Evolutionary conservation across 1,139 yeast genomes (phyloP).

Genomic region (Tardiomyces blankii): DNA sequence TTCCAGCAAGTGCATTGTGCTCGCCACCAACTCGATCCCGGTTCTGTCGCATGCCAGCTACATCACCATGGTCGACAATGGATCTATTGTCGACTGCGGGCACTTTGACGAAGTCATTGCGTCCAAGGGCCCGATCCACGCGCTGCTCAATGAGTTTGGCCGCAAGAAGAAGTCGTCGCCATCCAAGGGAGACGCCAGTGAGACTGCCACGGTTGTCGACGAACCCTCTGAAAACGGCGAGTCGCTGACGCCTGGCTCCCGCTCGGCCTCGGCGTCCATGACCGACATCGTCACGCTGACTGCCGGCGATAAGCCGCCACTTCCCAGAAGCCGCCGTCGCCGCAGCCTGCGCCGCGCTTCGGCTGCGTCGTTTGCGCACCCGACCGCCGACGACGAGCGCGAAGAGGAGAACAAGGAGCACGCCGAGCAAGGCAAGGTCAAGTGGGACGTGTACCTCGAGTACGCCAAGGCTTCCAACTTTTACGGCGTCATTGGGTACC

Average conservation of each 20-base stretch:
- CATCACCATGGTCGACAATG: slow-evolving; percentile 63
- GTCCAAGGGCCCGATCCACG: slow-evolving; percentile 43
- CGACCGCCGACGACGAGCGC: slow-evolving; percentile 25
- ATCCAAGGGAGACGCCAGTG: slow-evolving; percentile 27
- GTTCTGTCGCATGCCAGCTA: slow-evolving; percentile 72
- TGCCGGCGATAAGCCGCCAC: neutral
- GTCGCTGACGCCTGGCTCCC: neutral
- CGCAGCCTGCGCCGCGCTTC: slow-evolving; percentile 13
- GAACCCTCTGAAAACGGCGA: neutral
- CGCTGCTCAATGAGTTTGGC: slow-evolving; percentile 68
- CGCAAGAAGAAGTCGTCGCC: slow-evolving; percentile 29
- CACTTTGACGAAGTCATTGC: slow-evolving; percentile 48
- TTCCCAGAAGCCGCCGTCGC: slow-evolving; percentile 12
- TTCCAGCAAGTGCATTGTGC: slow-evolving; percentile 60
- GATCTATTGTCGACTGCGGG: slow-evolving; percentile 73
- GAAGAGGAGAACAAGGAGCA: slow-evolving; percentile 40
- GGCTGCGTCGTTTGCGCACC: slow-evolving; percentile 15
- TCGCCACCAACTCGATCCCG: slow-evolving; percentile 83
- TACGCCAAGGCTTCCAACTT: slow-evolving; percentile 87
- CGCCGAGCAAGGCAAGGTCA: slow-evolving; percentile 87
- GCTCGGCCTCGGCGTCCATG: neutral
- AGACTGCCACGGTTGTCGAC: slow-evolving; percentile 24
- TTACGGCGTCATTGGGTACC: slow-evolving; percentile 47
- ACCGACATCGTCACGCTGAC: neutral
- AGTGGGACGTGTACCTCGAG: slow-evolving; percentile 73